Base-by-base conservation (phyloP, 371 early-diverging fungal genomes). In the Chytridium lagenaria region DNA sequence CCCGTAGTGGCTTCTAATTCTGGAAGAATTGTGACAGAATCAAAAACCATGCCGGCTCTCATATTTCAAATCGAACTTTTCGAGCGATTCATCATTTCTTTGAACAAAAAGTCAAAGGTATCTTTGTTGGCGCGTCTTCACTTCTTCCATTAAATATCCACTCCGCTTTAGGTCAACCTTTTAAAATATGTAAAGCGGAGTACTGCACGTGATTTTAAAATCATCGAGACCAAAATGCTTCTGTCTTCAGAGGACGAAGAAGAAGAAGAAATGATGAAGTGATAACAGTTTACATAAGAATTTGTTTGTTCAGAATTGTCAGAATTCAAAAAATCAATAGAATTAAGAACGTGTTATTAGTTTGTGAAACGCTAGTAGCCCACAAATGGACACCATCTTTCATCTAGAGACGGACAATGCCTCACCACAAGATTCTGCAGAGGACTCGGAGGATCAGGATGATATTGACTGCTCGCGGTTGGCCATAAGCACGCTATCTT, bases 61-160 rank as follows among this genome's bases (percentile, higher is more conserved):
- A 90, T 91, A 68, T 91, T 85, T 72, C 80, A 79, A 19, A 88
- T 89, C 1, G 92, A 91, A 72, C 90, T 90, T 76, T 91, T 86
- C 77, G 92, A 91, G 74, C 82, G 89, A 2, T 86, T 84, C 71
- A 74, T 90, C 61, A 89, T 91, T 63, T 86, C 87, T 52, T 57
- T 91, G 37, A 82, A 88, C 50, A 85, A 90, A 33, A 90, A 89
- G 68, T 83, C 87, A 63, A 89, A 87, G 39, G 85, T 89, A 44
- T n/a, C 51, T n/a, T n/a, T 10, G 19, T 64, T 49, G 2, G 28
- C 15, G 52, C 23, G 16, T 7, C 19, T 34, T 19, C 16, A 10
- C 5, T 51, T 22, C 26, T 50, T 33, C 63, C 7, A 71, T 33
- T 36, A 37, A 65, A 22, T 61, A 37, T 30, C 1, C 33, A 23